These are phyloP conservation scores for Nadsonia fulvescens DNA, from an alignment of 805 yeast species.

Conservation along the genomic window DNA sequence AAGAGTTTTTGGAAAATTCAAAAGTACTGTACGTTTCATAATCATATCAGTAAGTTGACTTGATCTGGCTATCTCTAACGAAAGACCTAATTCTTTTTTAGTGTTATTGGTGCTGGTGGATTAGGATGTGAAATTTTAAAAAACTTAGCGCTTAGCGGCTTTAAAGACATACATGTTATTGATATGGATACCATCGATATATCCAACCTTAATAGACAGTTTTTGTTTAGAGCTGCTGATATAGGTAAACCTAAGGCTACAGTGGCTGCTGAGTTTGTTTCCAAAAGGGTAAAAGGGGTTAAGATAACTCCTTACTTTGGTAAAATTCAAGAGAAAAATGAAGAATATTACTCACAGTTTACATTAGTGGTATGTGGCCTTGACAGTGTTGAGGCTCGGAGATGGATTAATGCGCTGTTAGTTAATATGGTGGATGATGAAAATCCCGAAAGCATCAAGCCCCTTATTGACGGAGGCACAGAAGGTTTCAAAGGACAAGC, in stretches of 20 bases:
- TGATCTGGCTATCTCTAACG: not conserved
- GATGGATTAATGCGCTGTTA: conserved; percentile 69
- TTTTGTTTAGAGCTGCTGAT: conserved; percentile 41
- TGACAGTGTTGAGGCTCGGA: conserved; percentile 75
- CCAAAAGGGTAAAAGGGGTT: conserved; percentile 23
- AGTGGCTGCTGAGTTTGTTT: conserved; percentile 43
- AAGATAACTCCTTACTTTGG: conserved; percentile 41
- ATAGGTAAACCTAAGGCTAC: conserved; percentile 51
- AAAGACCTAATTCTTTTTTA: conserved; percentile 4
- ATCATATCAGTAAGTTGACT: not conserved
- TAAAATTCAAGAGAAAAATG: conserved; percentile 45
- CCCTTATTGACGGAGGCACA: conserved; percentile 85
- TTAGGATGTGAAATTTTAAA: conserved; percentile 68
- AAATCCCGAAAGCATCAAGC: conserved; percentile 31
- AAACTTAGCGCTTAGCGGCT: conserved; percentile 53
- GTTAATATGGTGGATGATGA: conserved; percentile 39
- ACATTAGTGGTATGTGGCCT: conserved; percentile 68
- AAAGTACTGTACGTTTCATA: conserved; percentile 19
- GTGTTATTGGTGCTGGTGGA: conserved; percentile 61
- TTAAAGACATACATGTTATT: conserved; percentile 43
- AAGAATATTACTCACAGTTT: conserved; percentile 48
- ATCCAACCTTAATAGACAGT: conserved; percentile 63
- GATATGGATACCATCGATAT: conserved; percentile 75
- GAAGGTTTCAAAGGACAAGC: conserved; percentile 90
- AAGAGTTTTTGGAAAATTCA: conserved; percentile 12